A percentile compares a stretch with the other conserved stretches of the same genome.
Conservation (phyloP, 192 early-diverging fungal genomes). For the Geranomyces michiganensis region DNA sequence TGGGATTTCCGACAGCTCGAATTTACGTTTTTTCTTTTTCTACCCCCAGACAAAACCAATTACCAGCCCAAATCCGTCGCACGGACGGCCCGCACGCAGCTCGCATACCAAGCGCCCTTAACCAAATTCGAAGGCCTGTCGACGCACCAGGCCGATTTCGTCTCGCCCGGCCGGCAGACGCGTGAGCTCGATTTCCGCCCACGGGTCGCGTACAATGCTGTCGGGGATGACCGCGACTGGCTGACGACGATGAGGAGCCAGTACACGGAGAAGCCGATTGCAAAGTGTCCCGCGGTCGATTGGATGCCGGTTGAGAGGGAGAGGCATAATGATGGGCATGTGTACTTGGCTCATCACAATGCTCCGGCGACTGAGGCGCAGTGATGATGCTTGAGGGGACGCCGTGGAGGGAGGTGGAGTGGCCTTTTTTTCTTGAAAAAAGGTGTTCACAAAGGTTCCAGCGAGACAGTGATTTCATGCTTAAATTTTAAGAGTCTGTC, state of each 20-base stretch:
- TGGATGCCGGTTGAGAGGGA: constrained; percentile 35
- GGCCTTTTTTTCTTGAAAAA: no score
- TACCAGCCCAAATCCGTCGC: constrained; percentile 37
- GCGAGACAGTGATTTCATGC: no score
- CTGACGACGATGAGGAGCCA: constrained; percentile 38
- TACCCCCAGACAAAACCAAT: constrained; percentile 25
- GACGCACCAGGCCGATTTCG: constrained; percentile 45
- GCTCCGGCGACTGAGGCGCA: background rate
- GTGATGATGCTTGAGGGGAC: no score
- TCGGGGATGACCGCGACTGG: constrained; percentile 52
- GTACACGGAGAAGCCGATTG: constrained; percentile 35
- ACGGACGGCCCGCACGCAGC: background rate
- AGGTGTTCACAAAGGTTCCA: no score
- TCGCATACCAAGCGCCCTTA: constrained; percentile 15
- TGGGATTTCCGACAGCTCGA: background rate
- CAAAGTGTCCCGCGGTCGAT: constrained; percentile 35
- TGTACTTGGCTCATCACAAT: constrained; percentile 29
- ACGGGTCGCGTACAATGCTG: constrained; percentile 34
- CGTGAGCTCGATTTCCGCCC: constrained; percentile 45
- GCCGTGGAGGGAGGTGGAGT: no score
- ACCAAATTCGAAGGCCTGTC: constrained; percentile 47
- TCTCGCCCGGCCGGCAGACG: constrained; percentile 16
- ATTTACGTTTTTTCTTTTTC: constrained; percentile 2
- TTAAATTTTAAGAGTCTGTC: no score
- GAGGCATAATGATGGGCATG: constrained; percentile 41